phyloP scores from a whole-genome alignment of 768 basidiomycete species.

The Fomitopsis serialis region DNA sequence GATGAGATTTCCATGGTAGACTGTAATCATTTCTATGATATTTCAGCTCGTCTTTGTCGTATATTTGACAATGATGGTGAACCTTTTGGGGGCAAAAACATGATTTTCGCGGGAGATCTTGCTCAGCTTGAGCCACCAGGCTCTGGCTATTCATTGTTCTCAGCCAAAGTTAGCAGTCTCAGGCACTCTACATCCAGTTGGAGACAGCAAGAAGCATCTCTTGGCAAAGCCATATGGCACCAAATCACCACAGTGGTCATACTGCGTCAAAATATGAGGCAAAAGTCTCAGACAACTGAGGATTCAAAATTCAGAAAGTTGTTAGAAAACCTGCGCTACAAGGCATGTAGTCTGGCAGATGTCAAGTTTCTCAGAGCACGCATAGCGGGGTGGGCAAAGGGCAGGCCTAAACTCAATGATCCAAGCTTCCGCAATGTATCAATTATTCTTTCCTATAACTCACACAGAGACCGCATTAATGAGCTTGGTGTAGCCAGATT shows the following conservation, averaged over 20 bases:
- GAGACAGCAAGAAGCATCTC: constrained; percentile 4
- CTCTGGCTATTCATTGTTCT: constrained; percentile 17
- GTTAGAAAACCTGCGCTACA: constrained; percentile 33
- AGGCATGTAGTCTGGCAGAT: constrained; percentile 33
- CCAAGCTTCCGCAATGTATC: constrained; percentile 27
- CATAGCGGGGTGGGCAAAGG: constrained; percentile 13
- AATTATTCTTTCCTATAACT: constrained; percentile 37
- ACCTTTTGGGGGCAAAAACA: constrained; percentile 34
- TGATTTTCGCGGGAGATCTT: constrained; percentile 45
- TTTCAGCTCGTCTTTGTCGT: constrained; percentile 18
- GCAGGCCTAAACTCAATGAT: constrained; percentile 9
- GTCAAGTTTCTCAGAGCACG: constrained; percentile 27
- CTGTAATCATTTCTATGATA: too few relatives aligned
- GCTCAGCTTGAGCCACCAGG: constrained; percentile 34
- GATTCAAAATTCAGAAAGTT: constrained; percentile 26
- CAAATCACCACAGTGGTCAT: constrained; percentile 16
- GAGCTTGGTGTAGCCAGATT: constrained; percentile 24
- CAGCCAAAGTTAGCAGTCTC: neutral
- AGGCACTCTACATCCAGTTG: neutral
- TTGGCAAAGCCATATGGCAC: too few relatives aligned
- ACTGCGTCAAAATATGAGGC: constrained; percentile 14
- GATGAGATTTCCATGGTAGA: constrained; percentile 41
- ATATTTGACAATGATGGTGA: constrained; percentile 10
- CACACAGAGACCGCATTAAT: constrained; percentile 38
- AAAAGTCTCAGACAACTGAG: constrained; percentile 8